Evolutionary conservation across 225 moss, liverwort and hornwort genomes (phyloP), one percentile per base, ranked within the genome.

Genomic region (Marchantia paleacea): DNA sequence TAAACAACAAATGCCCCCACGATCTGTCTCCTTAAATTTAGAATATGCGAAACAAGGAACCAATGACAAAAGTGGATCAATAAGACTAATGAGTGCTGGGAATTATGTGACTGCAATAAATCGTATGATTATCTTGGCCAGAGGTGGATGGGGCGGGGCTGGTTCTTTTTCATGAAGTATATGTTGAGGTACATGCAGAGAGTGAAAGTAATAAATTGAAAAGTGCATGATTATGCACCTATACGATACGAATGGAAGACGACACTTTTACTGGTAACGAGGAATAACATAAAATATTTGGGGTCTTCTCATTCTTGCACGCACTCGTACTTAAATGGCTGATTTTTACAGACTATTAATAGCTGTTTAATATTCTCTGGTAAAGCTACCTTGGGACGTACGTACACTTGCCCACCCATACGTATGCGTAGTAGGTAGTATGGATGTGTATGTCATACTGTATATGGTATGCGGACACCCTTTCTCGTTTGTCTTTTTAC

Each of bases 301-400:
- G 12, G 66, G 66, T 66, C 66, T 66, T 66, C 66, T 26, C 66
- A 66, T 66, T 66, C 66, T 66, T 66, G 66, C 66, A 66, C 66
- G 66, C 66, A 66, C 66, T 66, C 26, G 66, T 47, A 13, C 30
- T 69, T 69, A 69, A 69, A 69, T 19, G 39, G 69, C 69, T 39
- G 69, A 13, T 26, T 31, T 25, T 31, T 47, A 0, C 69, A 69
- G 69, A 66, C 26, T 29, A 66, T 66, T 66, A 26, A 66, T 26
- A 66, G 29, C 12, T 26, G 29, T 66, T 26, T 26, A 26, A 26
- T 66, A 66, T 28, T 66, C 66, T 14, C 26, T 26, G 66, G 18
- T 26, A 66, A 66, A 66, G 66, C 29, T 26, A 66, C 66, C 66
- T 66, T 9, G 66, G 14, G 66, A 10, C 26, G 66, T 66, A 66